Conservation (phyloP, 2,329 filamentous ascomycete species). For the Exophiala bonariae region DNA sequence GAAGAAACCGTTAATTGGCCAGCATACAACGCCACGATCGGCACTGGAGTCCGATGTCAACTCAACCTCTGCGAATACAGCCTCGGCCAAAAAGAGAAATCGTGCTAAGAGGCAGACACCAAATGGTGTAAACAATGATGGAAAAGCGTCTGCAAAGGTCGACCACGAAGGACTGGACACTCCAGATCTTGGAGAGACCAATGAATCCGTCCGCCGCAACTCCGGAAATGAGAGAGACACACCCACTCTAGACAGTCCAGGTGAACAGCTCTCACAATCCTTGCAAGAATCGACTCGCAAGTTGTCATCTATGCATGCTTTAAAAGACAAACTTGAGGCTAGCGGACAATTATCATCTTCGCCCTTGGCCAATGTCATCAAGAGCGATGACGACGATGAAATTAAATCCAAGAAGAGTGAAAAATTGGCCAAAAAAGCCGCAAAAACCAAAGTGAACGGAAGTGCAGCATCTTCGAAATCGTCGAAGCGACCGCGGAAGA, state of each 20-base stretch:
- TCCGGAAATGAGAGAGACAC: neutral
- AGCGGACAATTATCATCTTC: neutral
- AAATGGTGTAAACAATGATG: no score
- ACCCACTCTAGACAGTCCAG: conserved; percentile 21
- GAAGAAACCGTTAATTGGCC: neutral
- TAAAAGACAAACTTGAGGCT: conserved; percentile 4
- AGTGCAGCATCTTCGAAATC: conserved; percentile 1
- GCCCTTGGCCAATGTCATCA: neutral
- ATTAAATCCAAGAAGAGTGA: neutral
- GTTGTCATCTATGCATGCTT: neutral
- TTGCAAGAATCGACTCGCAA: conserved; percentile 16
- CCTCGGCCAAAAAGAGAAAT: no score
- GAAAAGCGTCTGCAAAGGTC: neutral
- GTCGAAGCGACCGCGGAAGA: neutral
- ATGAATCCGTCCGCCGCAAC: neutral
- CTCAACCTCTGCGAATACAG: no score
- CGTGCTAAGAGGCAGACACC: no score
- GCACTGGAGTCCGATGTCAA: no score
- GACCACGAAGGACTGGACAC: no score
- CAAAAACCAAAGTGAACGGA: conserved; percentile 1
- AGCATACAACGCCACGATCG: no score
- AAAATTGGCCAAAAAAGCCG: conserved; percentile 1
- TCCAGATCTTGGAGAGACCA: no score
- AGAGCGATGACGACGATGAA: neutral
- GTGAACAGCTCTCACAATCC: conserved; percentile 24